A percentile compares a stretch with the other conserved stretches of the same genome.
These are phyloP conservation scores for Cruciata laevipes DNA, from an alignment of 257 asterid species.

Conservation along the genomic window DNA sequence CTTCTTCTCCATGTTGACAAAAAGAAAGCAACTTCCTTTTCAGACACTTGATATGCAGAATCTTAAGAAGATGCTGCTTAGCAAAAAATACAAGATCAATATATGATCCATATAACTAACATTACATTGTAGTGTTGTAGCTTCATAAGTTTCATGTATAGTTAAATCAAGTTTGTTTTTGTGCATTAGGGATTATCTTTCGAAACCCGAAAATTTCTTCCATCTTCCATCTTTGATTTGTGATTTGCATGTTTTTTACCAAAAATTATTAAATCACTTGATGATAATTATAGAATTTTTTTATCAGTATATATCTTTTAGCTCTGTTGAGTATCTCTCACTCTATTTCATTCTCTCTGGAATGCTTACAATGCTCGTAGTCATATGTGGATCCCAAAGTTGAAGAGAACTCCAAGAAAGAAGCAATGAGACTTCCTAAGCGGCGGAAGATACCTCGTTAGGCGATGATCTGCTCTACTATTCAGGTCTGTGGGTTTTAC, in stretches of 20 bases:
- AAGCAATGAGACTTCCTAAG: slow-evolving; percentile 50
- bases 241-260: neutral
- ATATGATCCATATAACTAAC: neutral
- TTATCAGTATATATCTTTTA: neutral
- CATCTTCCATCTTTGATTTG: neutral
- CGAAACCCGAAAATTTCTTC: neutral
- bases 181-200: neutral
- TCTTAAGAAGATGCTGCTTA: neutral
- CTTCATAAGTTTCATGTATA: neutral
- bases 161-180: neutral
- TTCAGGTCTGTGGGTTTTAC: neutral
- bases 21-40: neutral
- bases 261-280: neutral
- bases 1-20: neutral
- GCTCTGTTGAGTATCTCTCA: neutral
- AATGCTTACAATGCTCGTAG: slow-evolving; percentile 34
- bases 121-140: neutral
- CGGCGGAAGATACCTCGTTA: slow-evolving; percentile 56
- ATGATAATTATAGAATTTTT: neutral
- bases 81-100: neutral
- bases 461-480: neutral
- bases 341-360: slow-evolving; percentile 2
- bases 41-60: neutral
- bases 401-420: slow-evolving; percentile 49
- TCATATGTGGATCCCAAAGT: slow-evolving; percentile 43